Percentiles rank a stretch among this genome's conserved stretches.
phyloP scores from a whole-genome alignment of 1,284 basidiomycete species.

The Serendipita sp. region DNA sequence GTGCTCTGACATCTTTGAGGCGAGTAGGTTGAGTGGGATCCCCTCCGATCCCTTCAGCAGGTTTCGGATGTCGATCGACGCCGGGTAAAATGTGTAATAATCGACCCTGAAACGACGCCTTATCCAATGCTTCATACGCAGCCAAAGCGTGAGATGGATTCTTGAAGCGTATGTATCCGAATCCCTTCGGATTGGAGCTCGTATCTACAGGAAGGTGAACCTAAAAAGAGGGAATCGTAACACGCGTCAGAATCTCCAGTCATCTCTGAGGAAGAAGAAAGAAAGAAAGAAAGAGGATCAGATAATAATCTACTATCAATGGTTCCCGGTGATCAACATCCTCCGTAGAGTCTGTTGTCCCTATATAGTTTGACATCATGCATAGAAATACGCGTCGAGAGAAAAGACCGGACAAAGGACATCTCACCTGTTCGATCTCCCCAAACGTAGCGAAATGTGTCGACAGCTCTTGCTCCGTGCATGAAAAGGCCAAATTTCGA shows the following conservation, averaged over 20 bases:
- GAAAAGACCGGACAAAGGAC: constrained; percentile 6
- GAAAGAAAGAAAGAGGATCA: constrained; percentile 16
- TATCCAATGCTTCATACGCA: constrained; percentile 72
- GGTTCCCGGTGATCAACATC: constrained; percentile 47
- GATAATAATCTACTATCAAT: constrained; percentile 30
- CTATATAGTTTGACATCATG: constrained; percentile 24
- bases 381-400: background rate
- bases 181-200: constrained; percentile 62
- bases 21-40: constrained; percentile 17
- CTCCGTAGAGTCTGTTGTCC: constrained; percentile 43
- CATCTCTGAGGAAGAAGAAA: constrained; percentile 10
- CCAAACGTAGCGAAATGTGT: constrained; percentile 63
- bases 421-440: constrained; percentile 52
- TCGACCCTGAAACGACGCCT: constrained; percentile 82
- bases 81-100: constrained; percentile 82
- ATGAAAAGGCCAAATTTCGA: constrained; percentile 80
- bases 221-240: constrained; percentile 26
- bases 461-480: constrained; percentile 58
- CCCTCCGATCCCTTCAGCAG: constrained; percentile 10
- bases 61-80: constrained; percentile 40
- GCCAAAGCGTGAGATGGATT: constrained; percentile 52
- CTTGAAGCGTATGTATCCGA: constrained; percentile 72
- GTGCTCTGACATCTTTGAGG: constrained; percentile 55
- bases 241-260: constrained; percentile 1
- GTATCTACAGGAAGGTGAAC: constrained; percentile 72